Base-by-base conservation (phyloP, 148 eudicot species). In the Tetragonia tetragonoides region DNA sequence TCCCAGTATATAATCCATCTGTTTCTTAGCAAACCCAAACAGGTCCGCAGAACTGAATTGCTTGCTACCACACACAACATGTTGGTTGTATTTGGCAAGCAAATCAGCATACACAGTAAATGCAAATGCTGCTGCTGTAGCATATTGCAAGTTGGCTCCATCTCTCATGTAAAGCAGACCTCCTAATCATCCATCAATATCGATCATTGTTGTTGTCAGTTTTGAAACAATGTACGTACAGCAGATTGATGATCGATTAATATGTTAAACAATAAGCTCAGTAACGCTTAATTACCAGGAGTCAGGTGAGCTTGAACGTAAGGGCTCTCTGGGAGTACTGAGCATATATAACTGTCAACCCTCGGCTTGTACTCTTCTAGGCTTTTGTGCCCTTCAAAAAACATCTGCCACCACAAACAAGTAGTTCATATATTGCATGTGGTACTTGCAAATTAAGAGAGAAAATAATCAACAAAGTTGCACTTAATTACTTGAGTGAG, bases 131-230 rank as follows among this genome's bases (percentile, higher is more conserved):
- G 93, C 76, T 40, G 83, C 87, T 1, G 95, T 94, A 11, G 86
- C 97, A 59, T 94, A 94, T 56, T 94, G 98, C 5, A 86, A 66
- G 79, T 94, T 94, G 62, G 98, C 98, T 23, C 98, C 98, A 60
- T 94, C 98, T 87, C 98, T 88, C 75, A 90, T 78, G 84, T 88
- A 84, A 69, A 94, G 74, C 80, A 92, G 42, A 15, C 98, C 98
- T 17, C 97, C 98, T 92, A 78, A 62, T 68, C 37, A 57, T 34
- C 6, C 37, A 57, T 34, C 6, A 49, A 3, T 24, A 68, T 59
- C 10, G 14, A 28, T 72, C 49, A 18, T 46, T 24, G 2, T 62
- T 20, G n/a, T 16, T 40, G 34, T 61, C 44, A 59, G 10, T 12
- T 64, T 73, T 21, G 15, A 80, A 28, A 18, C 34, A 28, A 28